Conservation (phyloP, 2,329 filamentous ascomycete species). For the Ascochyta pisi region DNA sequence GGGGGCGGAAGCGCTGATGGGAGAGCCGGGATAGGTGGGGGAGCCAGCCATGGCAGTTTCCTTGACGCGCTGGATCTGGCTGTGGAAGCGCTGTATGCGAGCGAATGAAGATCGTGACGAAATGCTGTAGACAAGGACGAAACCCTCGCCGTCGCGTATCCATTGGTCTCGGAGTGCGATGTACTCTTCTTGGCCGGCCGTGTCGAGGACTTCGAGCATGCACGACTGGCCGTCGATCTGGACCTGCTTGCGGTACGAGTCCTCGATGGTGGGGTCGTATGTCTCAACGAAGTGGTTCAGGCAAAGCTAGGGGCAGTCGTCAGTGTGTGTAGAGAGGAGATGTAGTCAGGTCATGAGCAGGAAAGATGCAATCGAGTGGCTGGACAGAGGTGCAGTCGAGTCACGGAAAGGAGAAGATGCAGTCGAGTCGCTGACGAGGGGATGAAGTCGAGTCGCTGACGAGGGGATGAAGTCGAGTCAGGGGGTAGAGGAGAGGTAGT, state of each 20-base stretch:
- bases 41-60: conserved; percentile 79
- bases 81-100: conserved; percentile 93
- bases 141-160: conserved; percentile 97
- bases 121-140: conserved; percentile 98
- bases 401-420: no score
- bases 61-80: conserved; percentile 96
- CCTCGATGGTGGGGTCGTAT: conserved; percentile 72
- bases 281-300: conserved; percentile 98
- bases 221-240: conserved; percentile 93
- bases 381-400: no score
- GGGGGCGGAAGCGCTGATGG: conserved; percentile 61
- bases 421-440: no score
- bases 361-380: no score
- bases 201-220: conserved; percentile 97
- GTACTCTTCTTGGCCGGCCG: conserved; percentile 97
- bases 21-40: conserved; percentile 78
- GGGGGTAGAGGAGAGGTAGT: no score
- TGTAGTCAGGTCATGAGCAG: no score
- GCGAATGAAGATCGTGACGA: conserved; percentile 94
- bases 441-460: no score
- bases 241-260: conserved; percentile 72
- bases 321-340: conserved; percentile 7
- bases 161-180: conserved; percentile 96
- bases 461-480: no score
- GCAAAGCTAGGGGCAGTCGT: conserved; percentile 71